Evolutionary conservation across 106 monocot genomes (phyloP), one percentile per base, ranked within the genome.

Genomic region (Dioscorea alata): DNA sequence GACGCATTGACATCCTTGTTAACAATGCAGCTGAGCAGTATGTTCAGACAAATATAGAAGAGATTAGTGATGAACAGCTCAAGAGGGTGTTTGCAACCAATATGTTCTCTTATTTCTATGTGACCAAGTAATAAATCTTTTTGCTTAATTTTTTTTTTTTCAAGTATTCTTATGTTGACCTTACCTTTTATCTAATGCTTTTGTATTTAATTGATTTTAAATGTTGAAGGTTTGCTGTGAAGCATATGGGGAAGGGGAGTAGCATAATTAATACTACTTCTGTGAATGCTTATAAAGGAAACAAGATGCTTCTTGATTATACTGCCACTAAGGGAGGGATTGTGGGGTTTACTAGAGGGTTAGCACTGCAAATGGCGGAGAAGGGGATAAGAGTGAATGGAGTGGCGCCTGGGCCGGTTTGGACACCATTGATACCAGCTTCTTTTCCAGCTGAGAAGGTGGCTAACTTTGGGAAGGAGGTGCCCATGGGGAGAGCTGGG

Each of bases 1-100:
- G 88, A 0, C 28, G 57, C 50, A 74, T 92, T 59, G 91, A 92
- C 65, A 59, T 92, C 59, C 80, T 92, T 51, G 85, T 92, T 34
- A 92, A 92, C 80, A 88, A 83, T 65, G 79, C 82, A 6, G 91
- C 78, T 4, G 88, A 92, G 80, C 91, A 91, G 78, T 70, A 84
- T 48, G 70, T 67, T 14, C 58, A 65, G 16, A 20, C 33, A 2
- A 49, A 34, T 20, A 42, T 94, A 23, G 42, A 74, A 4, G 84
- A 82, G 7, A 73, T 90, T 50, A 24, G 53, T 18, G 84, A 86
- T 67, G 80, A 84, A 74, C 68, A 75, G 69, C 83, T 93, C 22
- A 74, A 86, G 17, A 49, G 82, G 12, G 82, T 89, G 31, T 89
- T 93, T 70, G 34, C 73, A 19, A 94, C 93, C 50, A 90, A 89